Conservation (phyloP, 768 basidiomycete genomes). For the Mycena olivaceomarginata region DNA sequence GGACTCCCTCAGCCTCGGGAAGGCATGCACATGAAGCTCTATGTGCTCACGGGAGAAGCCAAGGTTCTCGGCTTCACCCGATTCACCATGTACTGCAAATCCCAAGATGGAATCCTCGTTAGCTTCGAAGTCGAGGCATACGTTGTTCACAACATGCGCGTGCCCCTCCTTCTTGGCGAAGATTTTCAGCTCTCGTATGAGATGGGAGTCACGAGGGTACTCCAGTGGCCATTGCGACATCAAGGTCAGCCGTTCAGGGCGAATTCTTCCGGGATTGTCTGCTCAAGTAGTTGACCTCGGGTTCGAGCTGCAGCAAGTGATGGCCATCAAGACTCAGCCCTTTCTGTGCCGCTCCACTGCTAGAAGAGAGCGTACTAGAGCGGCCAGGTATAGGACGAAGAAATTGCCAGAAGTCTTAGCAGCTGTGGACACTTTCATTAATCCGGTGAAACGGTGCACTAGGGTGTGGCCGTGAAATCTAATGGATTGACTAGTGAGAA, state of each 20-base stretch:
- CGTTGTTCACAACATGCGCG: constrained; percentile 50
- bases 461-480: not conserved
- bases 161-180: too few relatives aligned
- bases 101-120: constrained; percentile 16
- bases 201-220: constrained; percentile 36
- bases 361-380: not conserved
- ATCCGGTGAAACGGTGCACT: not conserved
- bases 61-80: constrained; percentile 45
- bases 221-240: constrained; percentile 33
- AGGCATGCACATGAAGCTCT: constrained; percentile 35
- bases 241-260: not conserved
- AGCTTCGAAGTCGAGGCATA: constrained; percentile 48
- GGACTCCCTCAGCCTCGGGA: constrained; percentile 1
- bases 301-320: constrained; percentile 12
- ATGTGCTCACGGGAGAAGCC: constrained; percentile 35
- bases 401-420: constrained; percentile 15
- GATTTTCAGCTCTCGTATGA: constrained; percentile 52
- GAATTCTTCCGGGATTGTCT: constrained; percentile 22
- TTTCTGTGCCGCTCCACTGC: not conserved
- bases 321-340: not conserved
- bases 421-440: not conserved
- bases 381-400: not conserved
- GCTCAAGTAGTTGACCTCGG: constrained; percentile 19
- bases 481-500: constrained; percentile 41
- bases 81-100: constrained; percentile 21